Percentiles rank a stretch among this genome's conserved stretches.
Conservation (phyloP, 257 asterid genomes). For the Leonotis leonurus region DNA sequence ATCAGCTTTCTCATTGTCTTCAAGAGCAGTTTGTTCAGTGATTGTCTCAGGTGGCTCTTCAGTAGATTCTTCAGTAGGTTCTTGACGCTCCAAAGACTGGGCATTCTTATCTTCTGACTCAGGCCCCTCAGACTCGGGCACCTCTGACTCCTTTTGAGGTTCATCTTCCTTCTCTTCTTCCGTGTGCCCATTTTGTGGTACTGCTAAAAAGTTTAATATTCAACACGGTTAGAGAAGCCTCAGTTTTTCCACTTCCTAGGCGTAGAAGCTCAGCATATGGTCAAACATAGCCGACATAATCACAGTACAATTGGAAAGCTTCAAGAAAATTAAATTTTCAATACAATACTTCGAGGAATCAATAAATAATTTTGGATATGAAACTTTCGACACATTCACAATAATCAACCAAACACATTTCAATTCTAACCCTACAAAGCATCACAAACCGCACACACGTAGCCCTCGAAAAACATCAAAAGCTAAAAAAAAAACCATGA, state of each 20-base stretch:
- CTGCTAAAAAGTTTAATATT: conserved; percentile 10
- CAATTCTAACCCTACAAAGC: background rate
- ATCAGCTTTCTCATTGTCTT: conserved; percentile 30
- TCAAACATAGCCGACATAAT: background rate
- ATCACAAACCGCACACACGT: background rate
- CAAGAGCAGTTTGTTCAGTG: conserved; percentile 24
- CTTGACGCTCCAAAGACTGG: conserved; percentile 25
- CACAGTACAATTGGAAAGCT: background rate
- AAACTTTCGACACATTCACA: background rate
- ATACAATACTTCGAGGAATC: background rate
- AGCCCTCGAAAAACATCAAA: background rate
- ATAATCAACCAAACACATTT: background rate
- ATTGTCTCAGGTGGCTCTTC: conserved; percentile 19
- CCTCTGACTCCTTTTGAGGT: conserved; percentile 16
- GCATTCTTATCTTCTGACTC: conserved; percentile 16
- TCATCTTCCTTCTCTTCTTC: conserved; percentile 22
- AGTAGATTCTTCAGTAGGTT: conserved; percentile 28
- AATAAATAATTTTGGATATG: background rate
- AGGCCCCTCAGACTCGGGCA: conserved; percentile 19
- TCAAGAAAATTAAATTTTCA: background rate
- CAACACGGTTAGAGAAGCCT: background rate
- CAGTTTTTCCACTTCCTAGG: background rate
- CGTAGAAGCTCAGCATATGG: background rate
- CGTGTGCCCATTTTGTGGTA: conserved; percentile 26
- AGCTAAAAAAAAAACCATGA: background rate